These are phyloP conservation scores for Discostella stelligera DNA, from an alignment of 352 stramenopile genomes.

Conservation along the genomic window DNA sequence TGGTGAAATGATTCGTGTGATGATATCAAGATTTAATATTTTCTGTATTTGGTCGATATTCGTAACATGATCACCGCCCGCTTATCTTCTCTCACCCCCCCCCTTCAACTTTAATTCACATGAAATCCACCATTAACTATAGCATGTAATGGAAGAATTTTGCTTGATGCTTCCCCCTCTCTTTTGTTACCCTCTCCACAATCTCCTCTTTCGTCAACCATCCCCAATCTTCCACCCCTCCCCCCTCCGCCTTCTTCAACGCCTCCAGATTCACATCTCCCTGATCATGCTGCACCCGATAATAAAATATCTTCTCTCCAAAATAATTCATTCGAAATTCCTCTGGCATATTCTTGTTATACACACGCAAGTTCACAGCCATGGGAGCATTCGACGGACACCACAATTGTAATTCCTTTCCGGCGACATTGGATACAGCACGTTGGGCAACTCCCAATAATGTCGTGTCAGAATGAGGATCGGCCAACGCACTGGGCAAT, in stretches of 20 bases:
- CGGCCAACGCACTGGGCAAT: constrained; percentile 58
- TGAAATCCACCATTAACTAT: constrained; percentile 19
- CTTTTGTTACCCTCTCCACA: constrained; percentile 39
- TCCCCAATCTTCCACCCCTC: constrained; percentile 54
- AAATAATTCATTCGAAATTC: constrained; percentile 51
- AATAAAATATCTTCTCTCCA: constrained; percentile 78
- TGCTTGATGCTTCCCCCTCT: constrained; percentile 39
- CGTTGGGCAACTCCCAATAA: constrained; percentile 53
- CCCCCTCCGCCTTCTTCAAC: constrained; percentile 22
- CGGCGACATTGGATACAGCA: constrained; percentile 37
- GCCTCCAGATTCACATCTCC: constrained; percentile 40
- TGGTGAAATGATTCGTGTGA: background rate
- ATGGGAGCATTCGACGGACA: constrained; percentile 60
- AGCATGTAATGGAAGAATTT: constrained; percentile 80
- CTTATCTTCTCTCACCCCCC: too few species aligned
- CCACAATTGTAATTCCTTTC: constrained; percentile 53
- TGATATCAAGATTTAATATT: background rate
- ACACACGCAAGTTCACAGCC: constrained; percentile 58
- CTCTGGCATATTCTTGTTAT: constrained; percentile 49
- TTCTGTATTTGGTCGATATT: background rate
- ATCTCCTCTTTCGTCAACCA: constrained; percentile 72
- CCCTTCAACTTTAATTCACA: background rate
- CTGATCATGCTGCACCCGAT: constrained; percentile 66
- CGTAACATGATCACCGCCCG: background rate
- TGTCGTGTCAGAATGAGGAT: constrained; percentile 14